Evolutionary conservation across 179 eudicot genomes (phyloP), one percentile per base, ranked within the genome.

Genomic region (Vitellaria paradoxa): DNA sequence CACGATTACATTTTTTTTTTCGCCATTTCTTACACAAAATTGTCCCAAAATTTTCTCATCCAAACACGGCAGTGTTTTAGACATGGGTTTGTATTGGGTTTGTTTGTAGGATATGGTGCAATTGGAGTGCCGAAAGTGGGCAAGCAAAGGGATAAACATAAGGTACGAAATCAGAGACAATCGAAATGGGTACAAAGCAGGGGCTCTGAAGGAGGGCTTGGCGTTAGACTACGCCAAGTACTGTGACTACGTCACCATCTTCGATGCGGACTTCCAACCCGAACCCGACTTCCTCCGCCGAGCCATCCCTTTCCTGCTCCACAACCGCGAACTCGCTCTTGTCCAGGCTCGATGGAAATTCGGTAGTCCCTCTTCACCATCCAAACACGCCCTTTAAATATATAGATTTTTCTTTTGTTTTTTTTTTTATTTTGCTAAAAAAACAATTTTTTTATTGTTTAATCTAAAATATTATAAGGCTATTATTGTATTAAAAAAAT

Each of bases 231-330:
- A 86, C 30, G 87, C 75, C 30, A 82, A 80, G 57, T 42, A 64
- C 0, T 86, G 89, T 45, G 89, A 86, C 20, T 82, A 75, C 70
- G 87, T 86, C 9, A 82, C 81, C 30, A 84, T 86, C 0, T 86
- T 86, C 52, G 89, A 86, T 65, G 89, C 89, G 0, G 89, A 86
- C 60, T 86, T 86, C 37, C 89, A 84, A 84, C 89, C 89, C 7
- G 87, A 86, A 60, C 78, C 85, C 62, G 84, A 86, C 56, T 86
- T 77, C 68, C 80, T 86, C 20, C 70, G 77, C 77, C 81, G 84
- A 47, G 68, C 82, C 52, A 70, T 86, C 45, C 89, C 89, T 12
- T 86, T 82, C 64, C 83, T 86, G 23, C 74, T 76, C 14, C 89
- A 86, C 72, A 86, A 86, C 72, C 82, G 87, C 0, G 75, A 86